These are phyloP conservation scores for Clarireedia monteithiana DNA, from an alignment of 2,329 filamentous ascomycete genomes.

Conservation along the genomic window DNA sequence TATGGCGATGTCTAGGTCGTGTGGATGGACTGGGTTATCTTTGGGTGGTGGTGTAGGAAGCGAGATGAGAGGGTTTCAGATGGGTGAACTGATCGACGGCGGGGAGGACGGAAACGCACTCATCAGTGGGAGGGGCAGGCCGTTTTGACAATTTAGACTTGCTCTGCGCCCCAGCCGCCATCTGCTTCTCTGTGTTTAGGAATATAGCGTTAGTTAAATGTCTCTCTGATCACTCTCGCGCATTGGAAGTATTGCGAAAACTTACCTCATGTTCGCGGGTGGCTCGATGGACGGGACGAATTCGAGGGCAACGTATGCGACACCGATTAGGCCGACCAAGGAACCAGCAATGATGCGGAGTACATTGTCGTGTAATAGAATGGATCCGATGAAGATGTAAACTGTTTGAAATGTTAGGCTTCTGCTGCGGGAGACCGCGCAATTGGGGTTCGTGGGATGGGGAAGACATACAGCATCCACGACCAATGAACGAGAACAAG, in stretches of 20 bases:
- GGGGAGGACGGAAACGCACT: too few relatives aligned
- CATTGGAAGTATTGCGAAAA: background rate
- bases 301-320: slow-evolving; percentile 68
- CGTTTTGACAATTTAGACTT: slow-evolving; percentile 19
- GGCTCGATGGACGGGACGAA: slow-evolving; percentile 71
- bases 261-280: slow-evolving; percentile 45
- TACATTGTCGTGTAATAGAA: slow-evolving; percentile 63
- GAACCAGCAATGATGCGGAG: slow-evolving; percentile 69
- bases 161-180: slow-evolving; percentile 29
- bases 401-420: slow-evolving; percentile 45
- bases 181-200: slow-evolving; percentile 35
- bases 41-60: background rate
- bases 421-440: background rate
- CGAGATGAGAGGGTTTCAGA: background rate
- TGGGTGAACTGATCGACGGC: background rate
- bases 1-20: too few relatives aligned
- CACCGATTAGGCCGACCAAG: slow-evolving; percentile 68
- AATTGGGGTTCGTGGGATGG: background rate
- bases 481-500: slow-evolving; percentile 94
- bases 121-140: too few relatives aligned
- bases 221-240: too few relatives aligned
- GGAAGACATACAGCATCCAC: slow-evolving; percentile 74
- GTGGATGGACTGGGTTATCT: background rate
- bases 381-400: slow-evolving; percentile 90
- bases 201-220: background rate